Percentiles rank a stretch among this genome's conserved stretches.
Conservation (phyloP, 371 early-diverging fungal species). For the Lichtheimia corymbifera region DNA sequence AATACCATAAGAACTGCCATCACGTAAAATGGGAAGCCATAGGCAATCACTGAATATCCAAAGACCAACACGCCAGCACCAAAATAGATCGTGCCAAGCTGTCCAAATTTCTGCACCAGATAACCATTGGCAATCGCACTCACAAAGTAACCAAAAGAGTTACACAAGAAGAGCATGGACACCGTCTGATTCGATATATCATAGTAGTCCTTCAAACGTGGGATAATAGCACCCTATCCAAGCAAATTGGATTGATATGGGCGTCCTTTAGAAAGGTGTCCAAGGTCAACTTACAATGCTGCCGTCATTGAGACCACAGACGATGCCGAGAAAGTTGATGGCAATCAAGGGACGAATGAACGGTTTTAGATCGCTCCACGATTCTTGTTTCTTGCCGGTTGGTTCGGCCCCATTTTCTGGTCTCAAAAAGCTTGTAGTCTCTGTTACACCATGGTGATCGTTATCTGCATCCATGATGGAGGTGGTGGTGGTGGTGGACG, state of each 20-base stretch:
- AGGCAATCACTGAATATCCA: constrained; percentile 20
- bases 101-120: constrained; percentile 27
- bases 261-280: neutral
- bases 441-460: no score
- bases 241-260: neutral
- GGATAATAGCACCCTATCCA: constrained; percentile 28
- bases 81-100: constrained; percentile 19
- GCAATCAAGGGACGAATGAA: constrained; percentile 21
- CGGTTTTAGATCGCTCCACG: constrained; percentile 24
- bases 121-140: constrained; percentile 27
- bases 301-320: constrained; percentile 30
- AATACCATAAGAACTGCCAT: constrained; percentile 25
- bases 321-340: constrained; percentile 19
- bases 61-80: constrained; percentile 12
- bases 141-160: constrained; percentile 31
- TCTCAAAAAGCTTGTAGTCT: no score
- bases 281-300: constrained; percentile 15
- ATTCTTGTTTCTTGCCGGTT: constrained; percentile 4
- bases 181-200: constrained; percentile 26
- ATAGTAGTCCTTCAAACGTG: constrained; percentile 30
- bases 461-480: no score
- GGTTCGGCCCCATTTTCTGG: no score
- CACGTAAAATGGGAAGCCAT: constrained; percentile 22
- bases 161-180: constrained; percentile 31
- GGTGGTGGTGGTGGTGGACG: no score